Evolutionary conservation across 768 basidiomycete species (phyloP).

Genomic region (Amanita rubescens): DNA sequence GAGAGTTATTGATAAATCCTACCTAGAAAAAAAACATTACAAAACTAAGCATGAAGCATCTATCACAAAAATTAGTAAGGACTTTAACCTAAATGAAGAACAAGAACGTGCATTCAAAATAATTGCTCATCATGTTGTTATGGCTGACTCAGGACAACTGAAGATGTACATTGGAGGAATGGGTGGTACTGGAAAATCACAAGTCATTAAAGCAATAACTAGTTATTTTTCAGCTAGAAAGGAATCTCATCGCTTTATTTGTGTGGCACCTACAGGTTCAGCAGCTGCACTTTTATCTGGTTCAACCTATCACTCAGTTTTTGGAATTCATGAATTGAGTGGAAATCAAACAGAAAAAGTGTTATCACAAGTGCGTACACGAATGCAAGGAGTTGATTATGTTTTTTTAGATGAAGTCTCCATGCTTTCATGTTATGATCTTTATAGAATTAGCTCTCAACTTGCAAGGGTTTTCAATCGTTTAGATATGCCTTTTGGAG

Average conservation of each 20-base stretch:
- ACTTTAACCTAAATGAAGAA: constrained; percentile 15
- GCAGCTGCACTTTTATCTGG: no score
- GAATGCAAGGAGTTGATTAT: constrained; percentile 20
- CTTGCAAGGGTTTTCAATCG: constrained; percentile 16
- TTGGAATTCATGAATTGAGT: constrained; percentile 6
- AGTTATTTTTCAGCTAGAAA: constrained; percentile 13
- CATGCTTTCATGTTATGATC: constrained; percentile 22
- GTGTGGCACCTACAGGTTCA: constrained; percentile 20
- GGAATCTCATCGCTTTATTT: constrained; percentile 12
- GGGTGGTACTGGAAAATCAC: constrained; percentile 20
- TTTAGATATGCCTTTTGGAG: no score
- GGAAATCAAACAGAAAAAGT: no score
- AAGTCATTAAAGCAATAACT: constrained; percentile 14
- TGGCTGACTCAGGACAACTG: constrained; percentile 10
- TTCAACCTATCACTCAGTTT: no score
- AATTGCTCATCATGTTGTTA: no score
- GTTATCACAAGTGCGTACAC: no score
- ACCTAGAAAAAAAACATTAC: background rate
- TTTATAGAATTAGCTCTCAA: constrained; percentile 18
- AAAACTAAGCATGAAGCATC: background rate
- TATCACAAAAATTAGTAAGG: constrained; percentile 4
- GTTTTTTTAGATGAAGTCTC: constrained; percentile 30
- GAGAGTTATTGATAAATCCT: no score
- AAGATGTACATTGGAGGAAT: constrained; percentile 22
- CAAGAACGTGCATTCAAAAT: no score